These are phyloP conservation scores for Cicer arietinum DNA, from an alignment of 306 rosid genomes.

Conservation along the genomic window DNA sequence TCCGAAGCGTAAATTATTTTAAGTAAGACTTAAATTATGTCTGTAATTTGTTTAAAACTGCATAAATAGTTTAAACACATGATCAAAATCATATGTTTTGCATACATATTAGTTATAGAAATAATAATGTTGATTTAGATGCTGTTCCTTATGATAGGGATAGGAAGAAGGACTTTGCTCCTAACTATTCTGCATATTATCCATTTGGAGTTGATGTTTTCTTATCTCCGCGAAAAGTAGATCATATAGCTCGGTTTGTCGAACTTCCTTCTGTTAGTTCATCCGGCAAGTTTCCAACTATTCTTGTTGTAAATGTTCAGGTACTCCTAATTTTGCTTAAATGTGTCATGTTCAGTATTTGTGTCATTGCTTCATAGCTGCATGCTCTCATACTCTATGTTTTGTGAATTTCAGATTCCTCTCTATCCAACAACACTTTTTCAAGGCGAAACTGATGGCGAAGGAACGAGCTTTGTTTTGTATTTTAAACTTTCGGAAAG, in stretches of 20 bases:
- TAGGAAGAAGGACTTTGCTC: slow-evolving; percentile 87
- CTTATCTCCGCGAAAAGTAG: slow-evolving; percentile 80
- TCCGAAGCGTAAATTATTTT: slow-evolving; percentile 78
- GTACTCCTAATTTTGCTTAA: slow-evolving; percentile 47
- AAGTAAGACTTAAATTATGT: slow-evolving; percentile 61
- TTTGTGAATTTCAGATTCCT: slow-evolving; percentile 71
- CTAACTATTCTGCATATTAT: slow-evolving; percentile 77
- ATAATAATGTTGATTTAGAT: slow-evolving; percentile 31
- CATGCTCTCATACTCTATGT: slow-evolving; percentile 32
- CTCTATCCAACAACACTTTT: slow-evolving; percentile 81
- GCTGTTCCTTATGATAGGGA: slow-evolving; percentile 65
- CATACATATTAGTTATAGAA: background rate
- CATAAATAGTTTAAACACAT: background rate
- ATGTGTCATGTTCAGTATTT: no score
- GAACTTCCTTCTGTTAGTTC: slow-evolving; percentile 68
- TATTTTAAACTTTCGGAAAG: slow-evolving; percentile 89
- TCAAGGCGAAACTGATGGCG: slow-evolving; percentile 95
- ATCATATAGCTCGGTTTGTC: slow-evolving; percentile 87
- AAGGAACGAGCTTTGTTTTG: slow-evolving; percentile 90
- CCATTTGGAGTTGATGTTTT: slow-evolving; percentile 96
- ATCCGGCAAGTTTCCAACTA: slow-evolving; percentile 70
- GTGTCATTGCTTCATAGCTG: background rate
- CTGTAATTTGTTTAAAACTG: slow-evolving; percentile 31
- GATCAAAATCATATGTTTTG: slow-evolving; percentile 8
- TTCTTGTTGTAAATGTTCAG: slow-evolving; percentile 96